Conservation (phyloP, 805 yeast genomes). For the Ogataea ganodermae region DNA sequence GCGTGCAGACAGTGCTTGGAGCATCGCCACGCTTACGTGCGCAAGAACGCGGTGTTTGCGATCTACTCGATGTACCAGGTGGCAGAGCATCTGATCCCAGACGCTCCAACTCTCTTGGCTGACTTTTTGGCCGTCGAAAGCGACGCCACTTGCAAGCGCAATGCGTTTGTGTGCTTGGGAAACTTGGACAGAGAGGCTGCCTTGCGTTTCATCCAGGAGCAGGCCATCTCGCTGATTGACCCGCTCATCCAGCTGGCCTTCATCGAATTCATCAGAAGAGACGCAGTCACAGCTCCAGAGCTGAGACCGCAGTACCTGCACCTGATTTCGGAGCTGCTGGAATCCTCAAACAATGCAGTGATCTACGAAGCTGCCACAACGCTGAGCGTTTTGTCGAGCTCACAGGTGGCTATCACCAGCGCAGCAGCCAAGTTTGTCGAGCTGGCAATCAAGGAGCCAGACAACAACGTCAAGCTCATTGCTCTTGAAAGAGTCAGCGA, state of each 20-base stretch:
- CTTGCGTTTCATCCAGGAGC: constrained; percentile 74
- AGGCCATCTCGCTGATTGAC: constrained; percentile 66
- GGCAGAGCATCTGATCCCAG: constrained; percentile 87
- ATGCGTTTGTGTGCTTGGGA: constrained; percentile 87
- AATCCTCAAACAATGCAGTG: constrained; percentile 69
- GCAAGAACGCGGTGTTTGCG: constrained; percentile 95
- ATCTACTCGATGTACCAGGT: constrained; percentile 78
- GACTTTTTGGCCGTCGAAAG: constrained; percentile 77
- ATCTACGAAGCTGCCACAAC: constrained; percentile 91
- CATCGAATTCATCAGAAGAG: constrained; percentile 87
- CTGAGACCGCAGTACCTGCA: constrained; percentile 71
- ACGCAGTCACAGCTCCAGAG: constrained; percentile 63
- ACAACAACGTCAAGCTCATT: constrained; percentile 90
- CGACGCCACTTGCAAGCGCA: constrained; percentile 92
- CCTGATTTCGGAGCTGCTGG: constrained; percentile 71
- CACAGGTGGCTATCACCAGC: constrained; percentile 65
- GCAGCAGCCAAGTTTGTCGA: constrained; percentile 88
- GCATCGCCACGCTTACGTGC: constrained; percentile 96
- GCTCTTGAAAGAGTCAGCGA: constrained; percentile 84
- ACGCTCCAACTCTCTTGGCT: constrained; percentile 84
- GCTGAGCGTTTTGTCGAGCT: constrained; percentile 54
- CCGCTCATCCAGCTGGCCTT: constrained; percentile 85
- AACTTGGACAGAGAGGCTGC: constrained; percentile 85
- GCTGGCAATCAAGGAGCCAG: constrained; percentile 89
- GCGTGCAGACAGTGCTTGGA: constrained; percentile 87